Evolutionary conservation across 345 rosid species (phyloP).

Genomic region (Cardiospermum halicacabum): DNA sequence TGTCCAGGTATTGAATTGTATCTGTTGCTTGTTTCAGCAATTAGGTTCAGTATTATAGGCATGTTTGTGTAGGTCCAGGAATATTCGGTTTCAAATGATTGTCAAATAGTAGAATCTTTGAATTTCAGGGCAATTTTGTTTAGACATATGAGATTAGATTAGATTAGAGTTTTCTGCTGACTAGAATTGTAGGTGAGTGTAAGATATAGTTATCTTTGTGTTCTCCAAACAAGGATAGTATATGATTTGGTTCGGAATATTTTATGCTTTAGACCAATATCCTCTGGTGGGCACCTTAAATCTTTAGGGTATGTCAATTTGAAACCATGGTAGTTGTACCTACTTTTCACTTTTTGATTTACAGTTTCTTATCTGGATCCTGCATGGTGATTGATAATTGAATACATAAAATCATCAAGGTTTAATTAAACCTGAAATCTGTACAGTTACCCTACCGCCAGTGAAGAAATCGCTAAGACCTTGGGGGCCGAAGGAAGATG

Average conservation of each 20-base stretch:
- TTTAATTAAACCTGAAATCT: constrained; percentile 13
- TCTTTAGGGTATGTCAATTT: neutral
- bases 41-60: neutral
- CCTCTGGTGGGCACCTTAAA: neutral
- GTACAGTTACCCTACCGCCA: constrained; percentile 73
- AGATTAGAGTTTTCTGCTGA: neutral
- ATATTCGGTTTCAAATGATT: neutral
- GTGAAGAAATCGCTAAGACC: constrained; percentile 57
- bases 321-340: constrained; percentile 2
- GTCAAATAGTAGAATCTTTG: neutral
- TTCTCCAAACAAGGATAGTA: too few species aligned
- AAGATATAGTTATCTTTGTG: neutral
- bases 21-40: constrained; percentile 3
- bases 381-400: too few species aligned
- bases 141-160: neutral
- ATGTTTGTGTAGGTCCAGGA: neutral
- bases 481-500: constrained; percentile 71
- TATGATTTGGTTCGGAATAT: too few species aligned
- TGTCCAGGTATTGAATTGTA: constrained; percentile 75
- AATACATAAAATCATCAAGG: neutral
- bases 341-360: neutral
- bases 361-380: neutral
- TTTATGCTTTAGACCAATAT: neutral
- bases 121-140: neutral
- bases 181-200: neutral